Evolutionary conservation across 768 basidiomycete species (phyloP), one percentile per base, ranked within the genome.

Genomic region (Boletus bicolor): DNA sequence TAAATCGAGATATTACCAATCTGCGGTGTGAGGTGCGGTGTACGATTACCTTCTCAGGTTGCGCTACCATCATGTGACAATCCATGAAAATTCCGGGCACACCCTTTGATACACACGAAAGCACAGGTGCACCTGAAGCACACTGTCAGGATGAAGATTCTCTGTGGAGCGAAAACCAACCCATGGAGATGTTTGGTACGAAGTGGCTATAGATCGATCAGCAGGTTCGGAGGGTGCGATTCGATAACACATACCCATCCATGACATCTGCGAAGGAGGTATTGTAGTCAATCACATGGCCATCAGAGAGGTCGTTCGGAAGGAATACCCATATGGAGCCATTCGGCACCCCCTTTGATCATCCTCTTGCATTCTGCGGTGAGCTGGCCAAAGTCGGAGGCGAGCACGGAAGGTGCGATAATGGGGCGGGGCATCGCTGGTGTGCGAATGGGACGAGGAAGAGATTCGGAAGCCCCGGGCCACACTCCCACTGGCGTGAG

Each of bases 1-100:
- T 21, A 41, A 9, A 39, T 24, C 41, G 34, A 41, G 9, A 45
- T n/a, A 50, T 53, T 6, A 39, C 26, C 7, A n/a, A 21, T 53
- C 6, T 36, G 30, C 32, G 9, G 30, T 5, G 17, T 5, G 8
- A 37, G 41, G 19, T 26, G 24, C 43, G 32, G 19, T 19, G 37
- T 35, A 8, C 66, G 47, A n/a, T 50, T 62, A 92, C 95, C 79
- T 88, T 87, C 67, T 89, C 91, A 10, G 97, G 97, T 47, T 98
- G 77, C 0, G 93, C 72, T 19, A 99, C 97, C 97, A 99, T 99
- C 97, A 98, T 98, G 74, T 99, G 97, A 73, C 95, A 98, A 73
- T 99, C 97, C 96, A 99, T 98, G 77, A 94, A 98, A 64, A 98
- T 97, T 51, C 84, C 91, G 2, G 96, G 95, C 21, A 98, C 83